Conservation (phyloP, 306 rosid genomes). For the Lathyrus sativus region DNA sequence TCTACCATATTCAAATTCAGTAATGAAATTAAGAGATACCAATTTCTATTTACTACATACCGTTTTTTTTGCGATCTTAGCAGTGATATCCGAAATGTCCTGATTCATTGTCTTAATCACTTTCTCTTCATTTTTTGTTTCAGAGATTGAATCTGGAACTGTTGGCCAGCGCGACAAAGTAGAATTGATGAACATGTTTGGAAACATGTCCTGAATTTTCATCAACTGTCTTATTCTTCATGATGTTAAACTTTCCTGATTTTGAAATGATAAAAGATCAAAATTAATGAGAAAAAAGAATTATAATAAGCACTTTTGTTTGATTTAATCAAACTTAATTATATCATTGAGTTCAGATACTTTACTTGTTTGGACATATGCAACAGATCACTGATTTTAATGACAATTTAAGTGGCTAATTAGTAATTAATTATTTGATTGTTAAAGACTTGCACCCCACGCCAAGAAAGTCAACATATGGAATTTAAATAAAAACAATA, state of each 20-base stretch:
- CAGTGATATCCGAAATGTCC: background rate
- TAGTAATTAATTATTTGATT: background rate
- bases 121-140: constrained; percentile 20
- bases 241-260: background rate
- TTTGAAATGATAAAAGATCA: background rate
- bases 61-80: constrained; percentile 22
- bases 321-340: background rate
- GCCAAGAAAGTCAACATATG: constrained; percentile 32
- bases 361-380: background rate
- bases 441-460: constrained; percentile 38
- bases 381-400: background rate
- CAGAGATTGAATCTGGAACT: constrained; percentile 26
- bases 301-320: background rate
- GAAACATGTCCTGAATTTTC: constrained; percentile 13
- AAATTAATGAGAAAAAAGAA: background rate
- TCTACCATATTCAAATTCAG: background rate
- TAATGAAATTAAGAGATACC: background rate
- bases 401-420: background rate
- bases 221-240: constrained; percentile 14
- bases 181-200: constrained; percentile 31
- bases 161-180: constrained; percentile 36
- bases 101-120: constrained; percentile 16
- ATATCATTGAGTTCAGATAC: background rate
- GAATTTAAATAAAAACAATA: background rate
- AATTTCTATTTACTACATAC: background rate